Conservation (phyloP, 2,329 filamentous ascomycete genomes). For the Colletotrichum lini region DNA sequence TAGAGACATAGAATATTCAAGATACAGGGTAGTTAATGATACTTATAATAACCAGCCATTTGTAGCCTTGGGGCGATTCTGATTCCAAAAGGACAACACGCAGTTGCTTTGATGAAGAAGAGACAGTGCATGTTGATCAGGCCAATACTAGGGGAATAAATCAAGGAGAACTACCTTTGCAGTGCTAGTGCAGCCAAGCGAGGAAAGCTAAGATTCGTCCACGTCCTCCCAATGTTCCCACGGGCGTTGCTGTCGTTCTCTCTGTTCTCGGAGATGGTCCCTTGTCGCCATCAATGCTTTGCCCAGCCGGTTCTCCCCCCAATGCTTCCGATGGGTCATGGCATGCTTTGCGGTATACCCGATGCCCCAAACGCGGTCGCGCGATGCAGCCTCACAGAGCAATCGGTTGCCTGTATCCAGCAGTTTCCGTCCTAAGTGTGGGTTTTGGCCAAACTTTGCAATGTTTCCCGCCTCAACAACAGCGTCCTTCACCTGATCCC, state of each 20-base stretch:
- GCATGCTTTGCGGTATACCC: constrained; percentile 7
- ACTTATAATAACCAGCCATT: too few species aligned
- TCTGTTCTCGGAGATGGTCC: not conserved
- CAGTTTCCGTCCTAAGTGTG: constrained; percentile 47
- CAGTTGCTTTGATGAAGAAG: too few species aligned
- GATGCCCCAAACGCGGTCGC: constrained; percentile 48
- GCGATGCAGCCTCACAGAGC: constrained; percentile 50
- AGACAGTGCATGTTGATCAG: too few species aligned
- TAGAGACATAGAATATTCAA: too few species aligned
- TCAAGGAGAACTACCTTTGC: too few species aligned
- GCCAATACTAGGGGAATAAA: too few species aligned
- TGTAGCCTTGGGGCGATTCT: too few species aligned
- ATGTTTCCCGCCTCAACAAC: constrained; percentile 52
- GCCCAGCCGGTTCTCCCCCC: constrained; percentile 10
- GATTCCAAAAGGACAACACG: too few species aligned
- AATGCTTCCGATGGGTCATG: not conserved
- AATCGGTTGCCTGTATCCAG: constrained; percentile 50
- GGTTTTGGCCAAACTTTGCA: constrained; percentile 53
- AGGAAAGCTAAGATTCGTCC: too few species aligned
- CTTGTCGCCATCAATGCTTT: constrained; percentile 12
- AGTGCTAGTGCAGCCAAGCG: too few species aligned
- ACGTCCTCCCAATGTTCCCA: not conserved
- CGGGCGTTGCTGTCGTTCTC: not conserved
- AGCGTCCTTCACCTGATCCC: constrained; percentile 51
- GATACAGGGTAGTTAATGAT: too few species aligned